Base-by-base conservation (phyloP, 169 alveolate genomes). In the Besnoitia besnoiti region DNA sequence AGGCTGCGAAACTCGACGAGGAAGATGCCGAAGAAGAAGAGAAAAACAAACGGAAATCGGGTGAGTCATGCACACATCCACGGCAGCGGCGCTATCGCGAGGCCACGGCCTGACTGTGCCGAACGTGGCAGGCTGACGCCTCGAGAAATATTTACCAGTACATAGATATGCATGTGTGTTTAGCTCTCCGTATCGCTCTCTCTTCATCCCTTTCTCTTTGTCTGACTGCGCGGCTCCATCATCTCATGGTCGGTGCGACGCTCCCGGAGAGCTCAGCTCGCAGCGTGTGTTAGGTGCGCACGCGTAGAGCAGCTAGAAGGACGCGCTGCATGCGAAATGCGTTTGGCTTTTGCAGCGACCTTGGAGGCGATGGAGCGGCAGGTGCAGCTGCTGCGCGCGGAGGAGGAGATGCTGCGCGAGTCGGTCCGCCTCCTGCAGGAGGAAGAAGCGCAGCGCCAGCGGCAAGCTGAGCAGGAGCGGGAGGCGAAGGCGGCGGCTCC, bases 291-390 rank as follows among this genome's bases (percentile, higher is more conserved):
- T n/a, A n/a, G n/a, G n/a, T n/a, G n/a, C n/a, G n/a, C n/a, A n/a
- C n/a, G n/a, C n/a, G n/a, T n/a, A n/a, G n/a, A n/a, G n/a, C n/a
- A n/a, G n/a, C n/a, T n/a, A n/a, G n/a, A n/a, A n/a, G n/a, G n/a
- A n/a, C n/a, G n/a, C n/a, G n/a, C n/a, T n/a, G n/a, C n/a, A n/a
- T n/a, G n/a, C n/a, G n/a, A n/a, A n/a, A n/a, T 0, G 67, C 30
- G 44, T 55, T 27, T 21, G 14, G 51, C 80, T 35, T 40, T 3
- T 90, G 59, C 90, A 90, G 93, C 90, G 40, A 61, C 87, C 80
- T 59, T 91, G 42, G 82, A 91, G 79, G 94, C 90, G 44, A 82
- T 82, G 91, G 80, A 88, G 61, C 51, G 84, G 37, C 94, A 82
- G 46, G 88, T 91, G 16, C 90, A 80, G 75, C 79, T 77, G 79